A percentile compares a stretch with the other conserved stretches of the same genome.
Evolutionary conservation across 2,329 filamentous ascomycete genomes (phyloP).

Genomic region (Diaporthe nobilis): DNA sequence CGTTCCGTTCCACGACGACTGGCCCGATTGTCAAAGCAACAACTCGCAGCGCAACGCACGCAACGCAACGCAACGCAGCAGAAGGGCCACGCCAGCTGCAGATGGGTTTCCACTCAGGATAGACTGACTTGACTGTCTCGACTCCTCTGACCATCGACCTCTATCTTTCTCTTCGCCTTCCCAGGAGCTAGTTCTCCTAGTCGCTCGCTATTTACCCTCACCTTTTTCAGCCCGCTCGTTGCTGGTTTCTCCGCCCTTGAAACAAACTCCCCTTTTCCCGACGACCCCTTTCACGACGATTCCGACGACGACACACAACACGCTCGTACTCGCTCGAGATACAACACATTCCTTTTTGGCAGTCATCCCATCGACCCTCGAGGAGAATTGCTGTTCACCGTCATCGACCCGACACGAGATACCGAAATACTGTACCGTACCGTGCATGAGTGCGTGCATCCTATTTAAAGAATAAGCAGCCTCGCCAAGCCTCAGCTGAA

Average conservation of each 20-base stretch:
- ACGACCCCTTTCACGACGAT: conserved; percentile 34
- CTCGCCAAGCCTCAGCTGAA: conserved; percentile 39
- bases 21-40: conserved; percentile 21
- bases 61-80: conserved; percentile 18
- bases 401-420: conserved; percentile 9
- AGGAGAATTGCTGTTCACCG: background rate
- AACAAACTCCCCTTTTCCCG: conserved; percentile 20
- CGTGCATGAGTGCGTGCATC: conserved; percentile 15
- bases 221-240: conserved; percentile 15
- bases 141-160: conserved; percentile 4
- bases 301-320: background rate
- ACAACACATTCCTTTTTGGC: conserved; percentile 1
- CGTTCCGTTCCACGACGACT: conserved; percentile 5
- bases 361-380: conserved; percentile 11
- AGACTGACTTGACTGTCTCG: conserved; percentile 31
- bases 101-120: conserved; percentile 28
- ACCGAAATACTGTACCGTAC: background rate
- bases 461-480: conserved; percentile 42
- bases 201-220: conserved; percentile 37
- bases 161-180: conserved; percentile 7
- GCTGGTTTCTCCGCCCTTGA: conserved; percentile 31
- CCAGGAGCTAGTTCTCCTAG: conserved; percentile 37
- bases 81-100: conserved; percentile 12
- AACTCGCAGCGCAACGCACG: background rate
- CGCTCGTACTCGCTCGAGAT: conserved; percentile 12